Evolutionary conservation across 2,329 filamentous ascomycete species (phyloP).

Genomic region (Saccharata proteae): DNA sequence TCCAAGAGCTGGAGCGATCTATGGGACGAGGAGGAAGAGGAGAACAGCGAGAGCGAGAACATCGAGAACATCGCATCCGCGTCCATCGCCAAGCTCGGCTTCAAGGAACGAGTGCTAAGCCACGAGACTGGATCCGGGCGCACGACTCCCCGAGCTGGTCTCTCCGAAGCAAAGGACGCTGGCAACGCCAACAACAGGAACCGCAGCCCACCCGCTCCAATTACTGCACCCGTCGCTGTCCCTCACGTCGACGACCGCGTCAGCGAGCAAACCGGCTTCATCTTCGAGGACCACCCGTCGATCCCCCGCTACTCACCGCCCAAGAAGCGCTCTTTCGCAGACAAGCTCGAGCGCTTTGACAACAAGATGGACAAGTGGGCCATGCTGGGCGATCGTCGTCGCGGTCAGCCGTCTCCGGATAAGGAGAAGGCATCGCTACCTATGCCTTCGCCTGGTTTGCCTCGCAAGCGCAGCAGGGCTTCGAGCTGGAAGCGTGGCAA

Average conservation of each 20-base stretch:
- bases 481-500: constrained; percentile 21
- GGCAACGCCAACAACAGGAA: constrained; percentile 36
- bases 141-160: constrained; percentile 37
- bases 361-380: constrained; percentile 75
- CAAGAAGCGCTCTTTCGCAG: constrained; percentile 44
- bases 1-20: constrained; percentile 99
- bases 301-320: constrained; percentile 49
- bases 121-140: constrained; percentile 30
- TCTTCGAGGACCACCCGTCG: constrained; percentile 53
- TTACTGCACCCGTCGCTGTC: constrained; percentile 5
- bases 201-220: constrained; percentile 20
- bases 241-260: constrained; percentile 47
- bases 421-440: constrained; percentile 31
- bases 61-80: constrained; percentile 48
- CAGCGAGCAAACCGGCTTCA: constrained; percentile 55
- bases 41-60: constrained; percentile 47
- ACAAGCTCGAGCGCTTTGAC: constrained; percentile 8
- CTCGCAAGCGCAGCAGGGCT: constrained; percentile 27
- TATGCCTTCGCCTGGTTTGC: constrained; percentile 19
- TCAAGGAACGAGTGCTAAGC: constrained; percentile 24
- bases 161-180: constrained; percentile 43
- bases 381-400: constrained; percentile 70
- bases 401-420: constrained; percentile 43
- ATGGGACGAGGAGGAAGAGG: constrained; percentile 93
- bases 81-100: constrained; percentile 17